Percentiles rank a stretch among this genome's conserved stretches.
phyloP scores from a whole-genome alignment of 345 rosid species.

The Conringia planisiliqua region DNA sequence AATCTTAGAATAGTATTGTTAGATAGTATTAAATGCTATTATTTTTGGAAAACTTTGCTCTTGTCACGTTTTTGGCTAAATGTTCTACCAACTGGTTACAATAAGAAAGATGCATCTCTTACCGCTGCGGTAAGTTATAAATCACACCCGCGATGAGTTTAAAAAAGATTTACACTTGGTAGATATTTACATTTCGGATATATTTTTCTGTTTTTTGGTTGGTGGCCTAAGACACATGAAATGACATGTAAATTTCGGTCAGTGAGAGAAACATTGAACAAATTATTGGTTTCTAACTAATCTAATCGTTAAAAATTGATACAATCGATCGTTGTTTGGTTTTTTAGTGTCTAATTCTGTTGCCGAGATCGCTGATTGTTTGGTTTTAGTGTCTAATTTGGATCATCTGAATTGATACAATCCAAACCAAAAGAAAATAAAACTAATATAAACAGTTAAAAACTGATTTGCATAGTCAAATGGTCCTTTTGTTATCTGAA shows the following conservation, averaged over 20 bases:
- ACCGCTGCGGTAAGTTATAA: not conserved
- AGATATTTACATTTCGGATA: not conserved
- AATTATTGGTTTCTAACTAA: not conserved
- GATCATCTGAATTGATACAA: not conserved
- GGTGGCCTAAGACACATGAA: conserved; percentile 9
- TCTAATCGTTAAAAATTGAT: not conserved
- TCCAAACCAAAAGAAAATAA: not conserved
- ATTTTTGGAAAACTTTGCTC: not conserved
- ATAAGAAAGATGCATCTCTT: not conserved
- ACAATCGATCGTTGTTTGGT: not conserved
- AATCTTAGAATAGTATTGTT: too few relatives aligned
- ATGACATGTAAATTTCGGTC: not conserved
- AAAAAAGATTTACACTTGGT: not conserved
- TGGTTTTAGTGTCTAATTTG: not conserved
- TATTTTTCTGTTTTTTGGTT: not conserved
- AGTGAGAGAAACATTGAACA: not conserved
- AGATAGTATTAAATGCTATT: too few relatives aligned
- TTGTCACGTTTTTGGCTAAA: not conserved
- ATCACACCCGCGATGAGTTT: not conserved
- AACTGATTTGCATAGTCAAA: not conserved
- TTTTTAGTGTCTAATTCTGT: not conserved
- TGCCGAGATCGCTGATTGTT: not conserved
- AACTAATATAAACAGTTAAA: not conserved
- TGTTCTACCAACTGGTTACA: not conserved
- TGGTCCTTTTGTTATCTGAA: not conserved